Conservation (phyloP, 306 rosid species). For the Sechiopsis laciniata region DNA sequence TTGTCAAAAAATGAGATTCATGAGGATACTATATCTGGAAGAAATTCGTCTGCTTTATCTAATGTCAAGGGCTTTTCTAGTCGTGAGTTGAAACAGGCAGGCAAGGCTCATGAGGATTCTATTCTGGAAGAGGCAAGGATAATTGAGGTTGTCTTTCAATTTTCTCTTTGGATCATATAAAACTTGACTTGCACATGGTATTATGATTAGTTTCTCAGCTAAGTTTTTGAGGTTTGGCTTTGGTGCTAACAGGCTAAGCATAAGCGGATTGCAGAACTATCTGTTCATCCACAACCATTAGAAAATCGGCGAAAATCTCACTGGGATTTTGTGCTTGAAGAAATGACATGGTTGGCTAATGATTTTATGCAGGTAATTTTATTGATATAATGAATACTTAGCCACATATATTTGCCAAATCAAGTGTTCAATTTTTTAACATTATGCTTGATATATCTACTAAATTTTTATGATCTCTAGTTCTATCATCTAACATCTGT, state of each 20-base stretch:
- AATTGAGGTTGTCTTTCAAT: conserved; percentile 55
- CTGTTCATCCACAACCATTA: conserved; percentile 47
- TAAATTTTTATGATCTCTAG: not conserved
- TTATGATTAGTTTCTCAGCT: not conserved
- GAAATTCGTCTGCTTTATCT: conserved; percentile 33
- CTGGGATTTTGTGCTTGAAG: conserved; percentile 95
- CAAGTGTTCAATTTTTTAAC: not conserved
- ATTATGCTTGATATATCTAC: not conserved
- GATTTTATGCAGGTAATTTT: conserved; percentile 88
- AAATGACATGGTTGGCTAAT: conserved; percentile 97
- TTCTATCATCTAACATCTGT: conserved; percentile 18
- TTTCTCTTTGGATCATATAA: conserved; percentile 23
- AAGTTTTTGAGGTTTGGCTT: conserved; percentile 20
- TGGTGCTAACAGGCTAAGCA: conserved; percentile 63
- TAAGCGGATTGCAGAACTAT: conserved; percentile 85
- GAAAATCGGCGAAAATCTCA: conserved; percentile 60
- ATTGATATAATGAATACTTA: not conserved
- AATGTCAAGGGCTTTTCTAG: conserved; percentile 39
- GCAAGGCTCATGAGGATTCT: conserved; percentile 84
- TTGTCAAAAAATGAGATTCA: conserved; percentile 33
- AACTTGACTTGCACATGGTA: conserved; percentile 16
- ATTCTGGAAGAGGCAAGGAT: conserved; percentile 78
- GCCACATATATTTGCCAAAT: not conserved
- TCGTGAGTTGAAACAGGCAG: conserved; percentile 40
- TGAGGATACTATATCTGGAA: conserved; percentile 35